Conservation (phyloP, 192 early-diverging fungal genomes). For the Obelidium mucronatum region DNA sequence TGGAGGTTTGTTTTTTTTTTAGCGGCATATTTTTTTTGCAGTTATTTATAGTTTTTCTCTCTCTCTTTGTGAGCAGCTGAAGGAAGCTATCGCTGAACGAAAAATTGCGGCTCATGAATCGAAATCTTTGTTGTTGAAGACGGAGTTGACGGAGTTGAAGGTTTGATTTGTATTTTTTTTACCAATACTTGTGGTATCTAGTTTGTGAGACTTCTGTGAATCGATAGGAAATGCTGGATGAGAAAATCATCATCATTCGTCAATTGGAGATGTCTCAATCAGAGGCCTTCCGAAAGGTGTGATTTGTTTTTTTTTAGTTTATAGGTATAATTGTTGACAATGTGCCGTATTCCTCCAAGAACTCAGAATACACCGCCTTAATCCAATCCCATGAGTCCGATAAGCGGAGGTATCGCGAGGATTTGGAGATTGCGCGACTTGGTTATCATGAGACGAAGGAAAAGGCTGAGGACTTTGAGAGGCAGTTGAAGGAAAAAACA, state of each 20-base stretch:
- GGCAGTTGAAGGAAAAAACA: conserved; percentile 9
- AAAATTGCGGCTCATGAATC: conserved; percentile 37
- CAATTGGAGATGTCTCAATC: conserved; percentile 15
- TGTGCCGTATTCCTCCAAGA: too few species aligned
- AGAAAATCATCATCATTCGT: conserved; percentile 24
- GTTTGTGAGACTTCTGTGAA: not conserved
- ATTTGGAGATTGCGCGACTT: conserved; percentile 1
- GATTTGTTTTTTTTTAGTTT: conserved; percentile 17
- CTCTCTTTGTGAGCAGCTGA: conserved; percentile 24
- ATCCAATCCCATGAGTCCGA: conserved; percentile 9
- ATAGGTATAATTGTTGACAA: too few species aligned
- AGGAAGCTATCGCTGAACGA: conserved; percentile 31
- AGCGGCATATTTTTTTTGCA: not conserved
- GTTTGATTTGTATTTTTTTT: conserved; percentile 15
- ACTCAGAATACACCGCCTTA: conserved; percentile 5
- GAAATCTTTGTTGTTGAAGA: conserved; percentile 23
- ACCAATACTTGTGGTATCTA: too few species aligned
- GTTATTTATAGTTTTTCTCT: not conserved
- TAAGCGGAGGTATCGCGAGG: not conserved
- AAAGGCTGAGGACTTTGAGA: not conserved
- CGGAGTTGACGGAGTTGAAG: conserved; percentile 17
- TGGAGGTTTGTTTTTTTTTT: conserved; percentile 17
- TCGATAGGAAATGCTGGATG: conserved; percentile 27
- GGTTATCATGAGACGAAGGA: not conserved
- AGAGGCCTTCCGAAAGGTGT: conserved; percentile 22